Conservation (phyloP, 2,329 filamentous ascomycete genomes). For the Fusarium euwallaceae region DNA sequence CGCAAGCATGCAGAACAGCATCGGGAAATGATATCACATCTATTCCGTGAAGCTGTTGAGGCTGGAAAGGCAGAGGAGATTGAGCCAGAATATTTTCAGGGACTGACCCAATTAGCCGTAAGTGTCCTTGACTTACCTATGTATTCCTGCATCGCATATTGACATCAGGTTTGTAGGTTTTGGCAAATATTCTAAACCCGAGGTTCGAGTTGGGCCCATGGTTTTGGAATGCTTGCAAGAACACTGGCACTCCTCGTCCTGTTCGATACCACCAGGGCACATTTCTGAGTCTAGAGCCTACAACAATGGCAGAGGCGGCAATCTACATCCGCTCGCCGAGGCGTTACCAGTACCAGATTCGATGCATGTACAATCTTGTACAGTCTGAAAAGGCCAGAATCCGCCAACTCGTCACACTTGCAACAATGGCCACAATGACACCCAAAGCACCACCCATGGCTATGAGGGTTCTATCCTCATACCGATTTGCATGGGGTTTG, state of each 20-base stretch:
- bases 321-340: conserved; percentile 29
- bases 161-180: conserved; percentile 3
- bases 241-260: conserved; percentile 18
- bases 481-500: conserved; percentile 25
- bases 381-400: conserved; percentile 30
- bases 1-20: conserved; percentile 24
- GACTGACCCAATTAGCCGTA: conserved; percentile 38
- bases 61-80: conserved; percentile 21
- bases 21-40: conserved; percentile 25
- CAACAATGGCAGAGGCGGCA: conserved; percentile 22
- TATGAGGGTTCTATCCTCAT: conserved; percentile 7
- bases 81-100: conserved; percentile 27
- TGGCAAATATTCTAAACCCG: conserved; percentile 36
- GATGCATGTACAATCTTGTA: conserved; percentile 29
- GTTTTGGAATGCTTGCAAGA: conserved; percentile 42
- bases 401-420: not conserved
- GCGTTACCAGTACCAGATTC: conserved; percentile 14
- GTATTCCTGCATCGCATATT: not conserved
- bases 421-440: conserved; percentile 8
- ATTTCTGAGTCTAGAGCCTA: conserved; percentile 32
- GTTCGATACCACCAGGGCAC: conserved; percentile 28
- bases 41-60: conserved; percentile 33
- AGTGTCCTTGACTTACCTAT: not conserved
- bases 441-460: conserved; percentile 5
- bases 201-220: conserved; percentile 32